phyloP scores from a whole-genome alignment of 495 filamentous ascomycete genomes.

The Stereocaulon alpinum region DNA sequence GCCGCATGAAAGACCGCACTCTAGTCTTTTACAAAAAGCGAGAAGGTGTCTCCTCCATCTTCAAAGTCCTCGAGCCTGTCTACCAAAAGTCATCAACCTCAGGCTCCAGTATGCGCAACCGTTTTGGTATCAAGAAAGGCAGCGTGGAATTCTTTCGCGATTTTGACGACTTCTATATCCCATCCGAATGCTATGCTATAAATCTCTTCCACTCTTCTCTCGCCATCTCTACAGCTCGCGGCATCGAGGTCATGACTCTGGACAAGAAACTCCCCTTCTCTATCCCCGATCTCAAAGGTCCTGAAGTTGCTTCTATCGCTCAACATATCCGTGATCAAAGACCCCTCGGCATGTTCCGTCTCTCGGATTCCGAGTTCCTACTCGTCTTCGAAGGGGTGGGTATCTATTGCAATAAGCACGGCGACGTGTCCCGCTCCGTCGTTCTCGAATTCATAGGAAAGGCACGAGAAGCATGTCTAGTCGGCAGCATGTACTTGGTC shows the following conservation, averaged over 20 bases:
- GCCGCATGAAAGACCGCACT: conserved; percentile 90
- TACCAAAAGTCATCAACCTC: conserved; percentile 53
- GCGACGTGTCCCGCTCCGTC: conserved; percentile 81
- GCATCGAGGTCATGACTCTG: conserved; percentile 92
- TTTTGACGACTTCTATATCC: conserved; percentile 97
- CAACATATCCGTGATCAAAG: conserved; percentile 65
- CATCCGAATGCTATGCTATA: conserved; percentile 87
- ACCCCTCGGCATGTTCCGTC: conserved; percentile 91
- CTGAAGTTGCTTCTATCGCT: conserved; percentile 63
- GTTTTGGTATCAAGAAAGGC: conserved; percentile 51
- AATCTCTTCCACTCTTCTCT: conserved; percentile 93
- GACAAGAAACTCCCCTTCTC: conserved; percentile 92
- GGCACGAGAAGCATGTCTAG: conserved; percentile 75
- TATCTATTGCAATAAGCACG: conserved; percentile 96
- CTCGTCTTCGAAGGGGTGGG: conserved; percentile 91
- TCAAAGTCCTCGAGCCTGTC: conserved; percentile 93
- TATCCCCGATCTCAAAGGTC: conserved; percentile 67
- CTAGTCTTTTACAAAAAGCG: conserved; percentile 95
- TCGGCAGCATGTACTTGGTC: conserved; percentile 55
- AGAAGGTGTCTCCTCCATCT: conserved; percentile 80
- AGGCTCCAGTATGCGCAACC: conserved; percentile 43
- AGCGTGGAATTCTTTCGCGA: conserved; percentile 94
- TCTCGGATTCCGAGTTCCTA: conserved; percentile 85
- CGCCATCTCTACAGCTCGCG: conserved; percentile 77
- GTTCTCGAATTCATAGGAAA: conserved; percentile 97